Conservation (phyloP, 1,139 yeast species). For the Hansenula sp. region DNA sequence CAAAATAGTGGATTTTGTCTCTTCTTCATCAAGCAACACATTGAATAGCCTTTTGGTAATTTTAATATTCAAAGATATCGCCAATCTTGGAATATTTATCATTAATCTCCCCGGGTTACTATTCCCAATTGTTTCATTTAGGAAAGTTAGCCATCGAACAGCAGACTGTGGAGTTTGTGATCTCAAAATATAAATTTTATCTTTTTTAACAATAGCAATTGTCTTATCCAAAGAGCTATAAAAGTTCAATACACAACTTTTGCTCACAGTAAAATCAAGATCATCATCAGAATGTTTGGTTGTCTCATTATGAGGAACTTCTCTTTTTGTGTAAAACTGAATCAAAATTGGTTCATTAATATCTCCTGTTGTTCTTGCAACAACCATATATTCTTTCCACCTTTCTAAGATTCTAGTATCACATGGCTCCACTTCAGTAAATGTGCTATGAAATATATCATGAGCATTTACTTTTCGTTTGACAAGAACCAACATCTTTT, state of each 20-base stretch:
- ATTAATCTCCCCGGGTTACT: constrained; percentile 24
- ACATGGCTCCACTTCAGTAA: constrained; percentile 44
- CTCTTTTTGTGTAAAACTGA: constrained; percentile 54
- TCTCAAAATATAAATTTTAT: constrained; percentile 48
- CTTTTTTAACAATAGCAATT: constrained; percentile 42
- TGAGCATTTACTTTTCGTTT: constrained; percentile 31
- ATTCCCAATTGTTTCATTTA: constrained; percentile 39
- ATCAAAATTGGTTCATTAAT: constrained; percentile 45
- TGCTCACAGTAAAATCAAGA: constrained; percentile 26
- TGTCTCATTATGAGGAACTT: constrained; percentile 26
- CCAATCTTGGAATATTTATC: constrained; percentile 49
- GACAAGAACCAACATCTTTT: constrained; percentile 61
- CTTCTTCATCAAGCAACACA: constrained; percentile 4
- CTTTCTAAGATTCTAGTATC: constrained; percentile 58
- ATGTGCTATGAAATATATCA: constrained; percentile 22
- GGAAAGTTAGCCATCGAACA: constrained; percentile 57
- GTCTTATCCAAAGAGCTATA: constrained; percentile 71
- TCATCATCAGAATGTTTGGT: constrained; percentile 19
- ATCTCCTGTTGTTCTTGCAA: constrained; percentile 55
- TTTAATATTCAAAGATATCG: constrained; percentile 38
- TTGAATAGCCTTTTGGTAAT: constrained; percentile 30
- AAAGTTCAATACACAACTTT: constrained; percentile 36
- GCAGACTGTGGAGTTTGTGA: constrained; percentile 50
- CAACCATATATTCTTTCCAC: constrained; percentile 74
- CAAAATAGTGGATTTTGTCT: not conserved